Conservation (phyloP, 495 filamentous ascomycete species). For the Penicillium samsonianum region DNA sequence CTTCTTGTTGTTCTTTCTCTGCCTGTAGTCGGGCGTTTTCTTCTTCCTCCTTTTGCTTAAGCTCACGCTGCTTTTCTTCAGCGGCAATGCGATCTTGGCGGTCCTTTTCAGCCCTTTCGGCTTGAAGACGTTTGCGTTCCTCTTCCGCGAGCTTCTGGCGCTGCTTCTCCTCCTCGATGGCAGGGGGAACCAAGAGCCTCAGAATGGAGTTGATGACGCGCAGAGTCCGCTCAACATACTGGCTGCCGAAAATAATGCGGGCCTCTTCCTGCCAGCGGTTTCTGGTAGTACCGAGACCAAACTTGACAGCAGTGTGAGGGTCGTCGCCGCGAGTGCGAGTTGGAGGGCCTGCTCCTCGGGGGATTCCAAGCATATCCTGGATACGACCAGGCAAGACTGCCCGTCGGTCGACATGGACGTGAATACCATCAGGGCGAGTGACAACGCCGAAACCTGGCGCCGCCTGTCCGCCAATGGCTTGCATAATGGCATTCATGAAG, state of each 20-base stretch:
- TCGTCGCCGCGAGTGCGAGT: conserved; percentile 53
- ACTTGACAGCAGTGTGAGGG: conserved; percentile 66
- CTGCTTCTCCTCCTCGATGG: conserved; percentile 73
- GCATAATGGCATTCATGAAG: conserved; percentile 62
- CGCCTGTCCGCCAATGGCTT: conserved; percentile 54
- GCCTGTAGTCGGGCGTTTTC: conserved; percentile 50
- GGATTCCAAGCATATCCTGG: conserved; percentile 58
- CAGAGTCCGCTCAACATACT: conserved; percentile 67
- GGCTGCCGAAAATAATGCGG: conserved; percentile 74
- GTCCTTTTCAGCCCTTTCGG: conserved; percentile 51
- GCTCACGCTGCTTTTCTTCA: conserved; percentile 61
- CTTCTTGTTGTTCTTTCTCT: conserved; percentile 49
- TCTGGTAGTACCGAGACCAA: conserved; percentile 66
- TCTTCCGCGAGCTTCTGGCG: conserved; percentile 53
- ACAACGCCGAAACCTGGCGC: conserved; percentile 55
- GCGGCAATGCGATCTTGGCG: conserved; percentile 52
- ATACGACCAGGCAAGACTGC: conserved; percentile 55
- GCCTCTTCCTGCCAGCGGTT: conserved; percentile 90
- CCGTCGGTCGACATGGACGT: conserved; percentile 55
- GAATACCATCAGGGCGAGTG: conserved; percentile 59
- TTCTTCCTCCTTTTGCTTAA: conserved; percentile 66
- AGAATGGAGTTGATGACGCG: conserved; percentile 73
- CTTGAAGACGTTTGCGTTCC: conserved; percentile 49
- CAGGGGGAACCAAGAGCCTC: conserved; percentile 75
- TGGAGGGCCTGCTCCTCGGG: conserved; percentile 46